Conservation (phyloP, 441 rosid species). For the Populus hybrid region DNA sequence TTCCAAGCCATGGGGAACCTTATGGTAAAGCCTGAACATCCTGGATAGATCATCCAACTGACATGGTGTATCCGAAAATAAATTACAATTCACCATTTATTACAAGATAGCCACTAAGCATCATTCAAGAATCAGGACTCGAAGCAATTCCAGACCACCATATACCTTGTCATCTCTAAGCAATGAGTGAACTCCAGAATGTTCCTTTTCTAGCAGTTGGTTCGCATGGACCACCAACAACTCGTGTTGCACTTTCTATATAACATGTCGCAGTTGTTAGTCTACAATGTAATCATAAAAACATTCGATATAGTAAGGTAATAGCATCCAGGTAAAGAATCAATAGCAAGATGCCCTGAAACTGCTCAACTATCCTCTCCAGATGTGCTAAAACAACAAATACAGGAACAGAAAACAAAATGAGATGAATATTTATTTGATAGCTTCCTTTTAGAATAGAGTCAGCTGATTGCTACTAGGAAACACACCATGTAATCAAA, state of each 20-base stretch:
- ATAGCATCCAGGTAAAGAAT: neutral
- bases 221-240: slow-evolving; percentile 56
- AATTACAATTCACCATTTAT: neutral
- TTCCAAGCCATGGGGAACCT: slow-evolving; percentile 68
- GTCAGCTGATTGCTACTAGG: neutral
- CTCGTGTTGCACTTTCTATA: slow-evolving; percentile 90
- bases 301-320: neutral
- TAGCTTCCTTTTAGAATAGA: neutral
- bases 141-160: slow-evolving; percentile 3
- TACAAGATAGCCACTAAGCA: slow-evolving; percentile 2
- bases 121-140: neutral
- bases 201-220: slow-evolving; percentile 81
- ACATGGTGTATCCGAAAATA: slow-evolving; percentile 7
- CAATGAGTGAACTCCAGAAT: slow-evolving; percentile 90
- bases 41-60: slow-evolving; percentile 94
- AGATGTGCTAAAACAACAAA: neutral
- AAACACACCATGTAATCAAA: neutral
- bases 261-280: neutral
- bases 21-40: slow-evolving; percentile 87
- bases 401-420: neutral
- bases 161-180: slow-evolving; percentile 85
- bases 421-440: neutral
- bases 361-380: neutral
- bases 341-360: neutral
- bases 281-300: neutral